phyloP scores from a whole-genome alignment of 495 filamentous ascomycete species.

The Aspergillus olivimuriae region DNA sequence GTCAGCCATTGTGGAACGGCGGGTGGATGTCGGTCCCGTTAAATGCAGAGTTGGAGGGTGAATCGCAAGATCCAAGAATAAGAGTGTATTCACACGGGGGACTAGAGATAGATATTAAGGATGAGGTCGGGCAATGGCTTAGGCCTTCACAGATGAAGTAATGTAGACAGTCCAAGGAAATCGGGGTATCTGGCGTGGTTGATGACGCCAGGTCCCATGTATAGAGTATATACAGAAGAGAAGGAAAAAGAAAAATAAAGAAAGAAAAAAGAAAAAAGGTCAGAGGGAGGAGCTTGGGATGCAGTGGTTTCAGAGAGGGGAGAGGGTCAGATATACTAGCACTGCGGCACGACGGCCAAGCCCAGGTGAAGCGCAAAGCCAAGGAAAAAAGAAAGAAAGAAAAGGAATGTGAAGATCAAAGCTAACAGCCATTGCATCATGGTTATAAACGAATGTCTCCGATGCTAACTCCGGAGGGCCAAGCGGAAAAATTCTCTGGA shows the following conservation, averaged over 20 bases:
- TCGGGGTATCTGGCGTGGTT: too few relatives aligned
- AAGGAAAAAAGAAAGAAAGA: conserved; percentile 1
- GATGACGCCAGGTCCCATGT: too few relatives aligned
- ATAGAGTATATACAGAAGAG: background rate
- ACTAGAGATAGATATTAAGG: conserved; percentile 4
- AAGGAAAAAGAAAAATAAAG: background rate
- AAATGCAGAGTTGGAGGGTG: too few relatives aligned
- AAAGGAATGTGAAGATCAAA: background rate
- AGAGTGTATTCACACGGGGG: too few relatives aligned
- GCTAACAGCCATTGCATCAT: conserved; percentile 3
- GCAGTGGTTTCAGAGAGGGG: background rate
- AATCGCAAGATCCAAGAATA: too few relatives aligned
- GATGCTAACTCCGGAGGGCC: conserved; percentile 4
- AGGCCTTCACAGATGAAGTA: too few relatives aligned
- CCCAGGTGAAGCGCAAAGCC: conserved; percentile 1
- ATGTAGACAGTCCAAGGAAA: too few relatives aligned
- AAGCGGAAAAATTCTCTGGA: conserved; percentile 4
- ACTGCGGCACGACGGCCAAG: background rate
- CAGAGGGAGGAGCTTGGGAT: background rate
- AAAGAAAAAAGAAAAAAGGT: conserved; percentile 2
- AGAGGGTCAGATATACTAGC: conserved; percentile 13
- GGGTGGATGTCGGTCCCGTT: too few relatives aligned
- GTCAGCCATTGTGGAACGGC: conserved; percentile 5
- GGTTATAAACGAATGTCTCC: background rate
- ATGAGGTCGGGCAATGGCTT: too few relatives aligned